Base-by-base conservation (phyloP, 495 filamentous ascomycete species). In the Penicillium paradoxum region DNA sequence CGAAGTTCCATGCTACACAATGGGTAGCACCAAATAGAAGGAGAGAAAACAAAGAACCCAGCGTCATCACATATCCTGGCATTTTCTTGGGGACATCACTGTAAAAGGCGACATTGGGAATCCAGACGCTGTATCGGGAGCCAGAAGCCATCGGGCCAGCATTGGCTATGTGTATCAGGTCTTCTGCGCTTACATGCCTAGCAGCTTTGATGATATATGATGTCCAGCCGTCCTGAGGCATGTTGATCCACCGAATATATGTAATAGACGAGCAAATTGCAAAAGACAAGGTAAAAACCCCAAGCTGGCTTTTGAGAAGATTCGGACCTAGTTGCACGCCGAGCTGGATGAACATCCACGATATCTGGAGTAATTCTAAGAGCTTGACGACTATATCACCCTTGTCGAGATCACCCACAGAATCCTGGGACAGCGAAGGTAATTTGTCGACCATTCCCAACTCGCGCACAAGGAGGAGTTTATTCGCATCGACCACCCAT, bases 381-480 rank as follows among this genome's bases (percentile, higher is more conserved):
- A 38, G 0, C 22, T 27, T 49, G 22, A 49, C 45, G 3, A 49
- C 5, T 8, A 27, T 9, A 39, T 49, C 22, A 9, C 22, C 46
- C 3, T 19, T 40, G 22, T 18, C 29, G 14, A 22, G 43, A 6
- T 45, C 29, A 21, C 33, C 27, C 29, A 45, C 17, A 10, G 43
- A 21, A 19, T 17, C 29, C n/a, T 39, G 46, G 8, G 46, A 30
- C 22, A 49, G 8, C 3, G 4, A 27, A 19, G 46, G 46, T 4
- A 49, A 22, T 19, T 19, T 25, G 5, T 40, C 46, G n/a, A 39
- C 37, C 3, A 49, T 49, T 11, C 46, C 46, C 8, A 25, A 18
- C 46, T 49, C 45, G 6, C 45, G 45, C 7, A 22, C 46, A 21
- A 49, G 21, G 8, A 49, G 46, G 15, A 49, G 46, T 19, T 49